Evolutionary conservation across 2,329 filamentous ascomycete genomes (phyloP), one percentile per base, ranked within the genome.

Genomic region (Elsinoe batatas): DNA sequence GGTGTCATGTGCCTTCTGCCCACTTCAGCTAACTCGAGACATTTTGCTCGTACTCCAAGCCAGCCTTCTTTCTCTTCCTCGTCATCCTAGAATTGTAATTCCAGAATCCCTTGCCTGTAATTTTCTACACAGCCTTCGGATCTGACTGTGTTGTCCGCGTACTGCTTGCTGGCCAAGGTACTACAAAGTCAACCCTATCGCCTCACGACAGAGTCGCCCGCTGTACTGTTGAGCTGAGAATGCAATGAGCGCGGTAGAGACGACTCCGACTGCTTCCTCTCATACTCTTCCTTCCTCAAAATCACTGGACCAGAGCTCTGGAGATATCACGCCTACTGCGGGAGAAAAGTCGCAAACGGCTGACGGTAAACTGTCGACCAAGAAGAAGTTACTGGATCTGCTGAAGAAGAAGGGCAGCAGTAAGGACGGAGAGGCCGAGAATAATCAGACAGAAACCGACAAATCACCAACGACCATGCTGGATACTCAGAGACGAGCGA

Each of bases 201-300:
- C 5, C 32, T 17, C 17, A 15, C 47, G 47, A 11, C 35, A 38
- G 11, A 51, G 47, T 38, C 47, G 47, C 32, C 35, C 26, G 18
- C 15, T 37, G 33, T 36, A 17, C 33, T 26, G 15, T 8, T 44
- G 54, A 35, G 42, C 37, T 32, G 54, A 56, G 33, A 12, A 40
- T 56, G 44, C 47, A 51, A 43, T 50, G 42, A 43, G 44, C 26
- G 36, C 54, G 18, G 46, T 35, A 32, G 54, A 56, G 33, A 42
- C 54, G 3, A 56, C 54, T 32, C 54, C 54, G 10, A 22, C 54
- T 17, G 54, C 54, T 15, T 51, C 54, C 36, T 35, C 44, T 38
- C 33, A 30, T 32, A 43, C 32, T 17, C 13, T 51, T 35, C 30
- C 35, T 22, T 36, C 47, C 33, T 26, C 32, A 33, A 37, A 51